phyloP scores from a whole-genome alignment of 1,284 basidiomycete genomes.

The Irpex sp. region DNA sequence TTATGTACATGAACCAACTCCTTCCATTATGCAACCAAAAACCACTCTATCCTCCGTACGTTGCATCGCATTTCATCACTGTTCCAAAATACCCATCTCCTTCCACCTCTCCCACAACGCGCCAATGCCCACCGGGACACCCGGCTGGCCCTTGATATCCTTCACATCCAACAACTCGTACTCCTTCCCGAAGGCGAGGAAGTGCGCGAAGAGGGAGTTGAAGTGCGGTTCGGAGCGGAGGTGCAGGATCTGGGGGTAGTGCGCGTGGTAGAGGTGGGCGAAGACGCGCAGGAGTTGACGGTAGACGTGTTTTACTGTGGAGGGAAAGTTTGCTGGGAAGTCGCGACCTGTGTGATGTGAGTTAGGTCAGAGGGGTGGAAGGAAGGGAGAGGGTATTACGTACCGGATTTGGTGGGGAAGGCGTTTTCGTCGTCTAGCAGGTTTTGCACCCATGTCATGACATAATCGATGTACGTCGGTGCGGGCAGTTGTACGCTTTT shows the following conservation, averaged over 20 bases:
- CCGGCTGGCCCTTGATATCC: constrained; percentile 75
- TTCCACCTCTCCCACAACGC: constrained; percentile 89
- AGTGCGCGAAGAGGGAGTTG: constrained; percentile 98
- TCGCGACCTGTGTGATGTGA: constrained; percentile 63
- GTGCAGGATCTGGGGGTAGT: constrained; percentile 91
- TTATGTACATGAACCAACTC: constrained; percentile 12
- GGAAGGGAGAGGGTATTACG: constrained; percentile 17
- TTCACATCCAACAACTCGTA: constrained; percentile 91
- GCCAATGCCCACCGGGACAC: constrained; percentile 71
- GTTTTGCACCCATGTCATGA: constrained; percentile 98
- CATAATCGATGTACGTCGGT: constrained; percentile 97
- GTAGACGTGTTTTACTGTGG: constrained; percentile 95
- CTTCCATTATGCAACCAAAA: constrained; percentile 7
- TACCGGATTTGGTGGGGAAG: constrained; percentile 95
- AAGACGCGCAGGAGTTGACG: constrained; percentile 96
- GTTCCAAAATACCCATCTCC: constrained; percentile 73
- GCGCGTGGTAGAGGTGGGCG: constrained; percentile 96
- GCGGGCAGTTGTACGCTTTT: constrained; percentile 93
- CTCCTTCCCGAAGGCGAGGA: constrained; percentile 90
- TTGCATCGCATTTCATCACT: background rate
- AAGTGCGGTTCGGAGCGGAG: constrained; percentile 95
- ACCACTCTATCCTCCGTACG: background rate
- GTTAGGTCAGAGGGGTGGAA: background rate
- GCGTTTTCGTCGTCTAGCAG: constrained; percentile 88
- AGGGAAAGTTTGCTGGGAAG: constrained; percentile 87